Percentiles rank a stretch among this genome's conserved stretches.
Conservation (phyloP, 1,139 yeast genomes). For the Meyerozyma guilliermondii region DNA sequence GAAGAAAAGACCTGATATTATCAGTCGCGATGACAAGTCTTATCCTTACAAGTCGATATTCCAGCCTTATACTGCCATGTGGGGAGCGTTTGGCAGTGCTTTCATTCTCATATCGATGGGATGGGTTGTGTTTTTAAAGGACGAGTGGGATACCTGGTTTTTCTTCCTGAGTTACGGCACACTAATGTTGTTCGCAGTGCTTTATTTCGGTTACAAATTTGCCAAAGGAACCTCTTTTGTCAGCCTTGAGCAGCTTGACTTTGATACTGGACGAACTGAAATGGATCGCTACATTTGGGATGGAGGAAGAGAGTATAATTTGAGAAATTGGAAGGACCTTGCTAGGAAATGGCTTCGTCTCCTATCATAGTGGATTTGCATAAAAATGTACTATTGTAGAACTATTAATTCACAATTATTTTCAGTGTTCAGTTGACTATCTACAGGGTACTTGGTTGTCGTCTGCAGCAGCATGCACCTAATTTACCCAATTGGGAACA, state of each 20-base stretch:
- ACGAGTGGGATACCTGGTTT: slow-evolving; percentile 57
- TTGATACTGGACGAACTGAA: slow-evolving; percentile 76
- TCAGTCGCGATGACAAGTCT: slow-evolving; percentile 55
- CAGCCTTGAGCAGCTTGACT: slow-evolving; percentile 63
- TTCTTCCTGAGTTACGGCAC: slow-evolving; percentile 72
- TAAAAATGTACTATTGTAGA: background rate
- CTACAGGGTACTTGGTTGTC: background rate
- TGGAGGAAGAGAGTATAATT: slow-evolving; percentile 48
- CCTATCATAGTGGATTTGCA: slow-evolving; percentile 20
- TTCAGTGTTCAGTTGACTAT: no score
- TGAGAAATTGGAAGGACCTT: slow-evolving; percentile 31
- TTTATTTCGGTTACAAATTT: slow-evolving; percentile 53
- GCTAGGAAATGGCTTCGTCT: slow-evolving; percentile 30
- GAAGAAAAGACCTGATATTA: slow-evolving; percentile 60
- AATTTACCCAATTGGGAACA: background rate
- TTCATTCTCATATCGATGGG: slow-evolving; percentile 63
- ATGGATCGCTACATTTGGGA: slow-evolving; percentile 68
- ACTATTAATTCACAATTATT: no score
- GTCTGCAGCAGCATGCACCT: background rate
- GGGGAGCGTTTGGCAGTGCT: slow-evolving; percentile 56
- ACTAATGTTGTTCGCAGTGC: slow-evolving; percentile 45
- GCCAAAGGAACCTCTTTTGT: slow-evolving; percentile 52
- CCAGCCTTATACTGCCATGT: slow-evolving; percentile 70
- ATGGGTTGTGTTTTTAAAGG: slow-evolving; percentile 56
- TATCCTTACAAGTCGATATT: slow-evolving; percentile 75